Base-by-base conservation (phyloP, 495 filamentous ascomycete species). In the Talaromyces proteolyticus region DNA sequence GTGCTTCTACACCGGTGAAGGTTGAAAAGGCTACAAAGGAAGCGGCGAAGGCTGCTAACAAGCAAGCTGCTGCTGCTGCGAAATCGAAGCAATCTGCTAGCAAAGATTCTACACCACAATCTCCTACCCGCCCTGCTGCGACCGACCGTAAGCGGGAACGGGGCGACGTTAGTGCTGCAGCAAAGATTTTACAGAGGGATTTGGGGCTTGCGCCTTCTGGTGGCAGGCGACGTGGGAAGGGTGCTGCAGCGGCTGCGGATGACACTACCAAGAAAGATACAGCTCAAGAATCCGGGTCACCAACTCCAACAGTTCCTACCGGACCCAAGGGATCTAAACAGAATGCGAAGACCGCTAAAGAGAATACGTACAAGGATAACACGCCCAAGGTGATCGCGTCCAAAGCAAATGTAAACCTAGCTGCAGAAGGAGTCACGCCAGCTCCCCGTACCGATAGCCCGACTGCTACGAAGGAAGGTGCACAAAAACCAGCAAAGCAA, bases 171-270 rank as follows among this genome's bases (percentile, higher is more conserved):
- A 79, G 83, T 23, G 84, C 79, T 20, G 91, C 89, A 4, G 88
- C 89, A 16, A 84, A 84, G 41, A 95, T 97, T 51, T 66, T 97
- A 19, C 90, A 96, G 57, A 83, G 91, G 14, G 93, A 97, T 64
- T 73, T 96, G 16, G 93, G 92, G 16, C 75, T 97, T n/a, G 80
- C 81, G 40, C 77, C 80, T 5, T 77, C 79, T 47, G 62, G 67
- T 41, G 64, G 73, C 39, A 72, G 76, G 37, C 69, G 75, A 53
- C 66, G 67, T 48, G 69, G 67, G 16, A 69, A 67, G 44, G 64
- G 54, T 19, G 49, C 58, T 42, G 38, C 68, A 18, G 53, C 62
- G 12, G 68, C 65, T n/a, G 64, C 55, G n/a, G 49, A 57, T 40
- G 37, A 68, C 17, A 53, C 62, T 1, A 70, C 34, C 14, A 77